Evolutionary conservation across 345 rosid genomes (phyloP).

Genomic region (Gossypium rotundifolium): DNA sequence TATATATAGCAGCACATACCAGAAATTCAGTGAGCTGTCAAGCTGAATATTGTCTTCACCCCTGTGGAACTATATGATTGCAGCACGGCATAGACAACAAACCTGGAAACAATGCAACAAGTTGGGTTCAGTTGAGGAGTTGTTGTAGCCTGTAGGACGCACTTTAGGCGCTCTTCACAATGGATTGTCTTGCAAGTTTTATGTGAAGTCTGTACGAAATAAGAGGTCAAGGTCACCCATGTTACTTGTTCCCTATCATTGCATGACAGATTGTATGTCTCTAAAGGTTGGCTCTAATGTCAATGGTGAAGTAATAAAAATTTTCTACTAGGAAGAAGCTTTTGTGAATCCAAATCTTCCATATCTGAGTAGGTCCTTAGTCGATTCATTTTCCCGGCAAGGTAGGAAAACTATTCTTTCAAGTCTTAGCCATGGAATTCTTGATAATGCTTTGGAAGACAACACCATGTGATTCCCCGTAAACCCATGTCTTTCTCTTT

Average conservation of each 20-base stretch:
- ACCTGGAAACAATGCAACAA: background rate
- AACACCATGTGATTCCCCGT: constrained; percentile 5
- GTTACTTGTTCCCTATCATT: background rate
- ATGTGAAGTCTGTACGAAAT: background rate
- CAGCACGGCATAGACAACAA: background rate
- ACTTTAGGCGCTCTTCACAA: constrained; percentile 4
- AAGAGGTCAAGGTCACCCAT: background rate
- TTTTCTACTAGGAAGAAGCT: background rate
- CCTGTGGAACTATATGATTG: background rate
- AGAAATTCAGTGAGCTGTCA: background rate
- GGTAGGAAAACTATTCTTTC: background rate
- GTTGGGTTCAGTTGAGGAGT: background rate
- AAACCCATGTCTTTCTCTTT: background rate
- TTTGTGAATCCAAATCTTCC: background rate
- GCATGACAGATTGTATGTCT: background rate
- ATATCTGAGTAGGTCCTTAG: constrained; percentile 2
- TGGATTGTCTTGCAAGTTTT: background rate
- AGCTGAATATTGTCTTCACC: background rate
- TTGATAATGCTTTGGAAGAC: constrained; percentile 4
- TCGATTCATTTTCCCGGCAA: background rate
- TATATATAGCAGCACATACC: background rate
- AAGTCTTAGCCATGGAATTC: background rate
- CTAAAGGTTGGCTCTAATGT: background rate
- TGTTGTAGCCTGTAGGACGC: background rate
- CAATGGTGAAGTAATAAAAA: background rate